phyloP scores from a whole-genome alignment of 768 basidiomycete species.

The Crucibulum laeve region DNA sequence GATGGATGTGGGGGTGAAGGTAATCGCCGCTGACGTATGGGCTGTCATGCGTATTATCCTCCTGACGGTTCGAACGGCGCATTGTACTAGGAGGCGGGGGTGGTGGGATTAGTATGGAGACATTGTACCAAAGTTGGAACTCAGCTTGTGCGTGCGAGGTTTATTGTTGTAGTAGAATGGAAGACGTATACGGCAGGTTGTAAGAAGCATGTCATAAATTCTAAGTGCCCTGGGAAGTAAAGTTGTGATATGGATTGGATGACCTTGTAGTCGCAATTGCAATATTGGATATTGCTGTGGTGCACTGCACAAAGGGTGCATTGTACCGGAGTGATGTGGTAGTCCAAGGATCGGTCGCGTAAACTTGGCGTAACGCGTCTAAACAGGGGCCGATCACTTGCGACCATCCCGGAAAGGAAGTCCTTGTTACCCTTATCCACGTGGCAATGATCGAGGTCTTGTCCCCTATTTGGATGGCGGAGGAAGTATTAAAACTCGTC shows the following conservation, averaged over 20 bases:
- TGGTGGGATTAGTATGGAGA: too few species aligned
- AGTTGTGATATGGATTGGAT: too few species aligned
- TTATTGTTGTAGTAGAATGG: conserved; percentile 7
- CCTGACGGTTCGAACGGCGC: neutral
- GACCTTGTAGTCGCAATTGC: too few species aligned
- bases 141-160: conserved; percentile 3
- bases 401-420: conserved; percentile 20
- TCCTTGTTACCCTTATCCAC: conserved; percentile 20
- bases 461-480: conserved; percentile 22
- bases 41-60: neutral
- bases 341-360: neutral
- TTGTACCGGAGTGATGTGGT: too few species aligned
- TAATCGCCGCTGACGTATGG: too few species aligned
- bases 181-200: conserved; percentile 1
- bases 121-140: conserved; percentile 8
- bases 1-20: too few species aligned
- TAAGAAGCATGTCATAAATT: too few species aligned
- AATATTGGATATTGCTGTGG: too few species aligned
- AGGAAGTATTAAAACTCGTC: conserved; percentile 18
- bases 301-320: too few species aligned
- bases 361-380: neutral
- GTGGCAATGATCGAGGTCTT: conserved; percentile 21
- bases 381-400: conserved; percentile 23
- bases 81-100: neutral
- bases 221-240: too few species aligned